Percentiles rank a stretch among this genome's conserved stretches.
These are phyloP conservation scores for Lachnellula occidentalis DNA, from an alignment of 2,329 filamentous ascomycete genomes.

Conservation along the genomic window DNA sequence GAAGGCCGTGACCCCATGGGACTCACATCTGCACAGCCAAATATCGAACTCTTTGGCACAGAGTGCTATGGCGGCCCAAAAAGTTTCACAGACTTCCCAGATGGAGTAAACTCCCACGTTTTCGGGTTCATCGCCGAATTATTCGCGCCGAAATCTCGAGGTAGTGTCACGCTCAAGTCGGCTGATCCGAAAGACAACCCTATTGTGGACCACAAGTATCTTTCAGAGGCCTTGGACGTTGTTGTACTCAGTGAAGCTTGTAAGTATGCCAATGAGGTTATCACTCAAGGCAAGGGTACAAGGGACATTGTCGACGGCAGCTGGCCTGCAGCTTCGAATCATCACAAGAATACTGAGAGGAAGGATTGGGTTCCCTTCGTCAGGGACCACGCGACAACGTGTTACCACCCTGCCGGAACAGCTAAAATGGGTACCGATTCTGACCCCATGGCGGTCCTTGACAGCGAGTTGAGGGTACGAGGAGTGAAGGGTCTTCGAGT, in stretches of 20 bases:
- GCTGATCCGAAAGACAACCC: constrained; percentile 46
- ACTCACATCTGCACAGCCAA: constrained; percentile 49
- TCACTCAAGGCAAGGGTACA: constrained; percentile 51
- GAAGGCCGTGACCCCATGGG: constrained; percentile 59
- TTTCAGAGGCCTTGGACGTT: constrained; percentile 52
- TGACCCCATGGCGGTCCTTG: constrained; percentile 37
- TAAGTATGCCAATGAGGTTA: constrained; percentile 53
- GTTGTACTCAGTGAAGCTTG: constrained; percentile 55
- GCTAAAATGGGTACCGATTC: constrained; percentile 48
- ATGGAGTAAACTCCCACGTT: constrained; percentile 44
- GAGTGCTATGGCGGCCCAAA: constrained; percentile 58
- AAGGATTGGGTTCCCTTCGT: constrained; percentile 55
- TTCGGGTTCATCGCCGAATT: constrained; percentile 55
- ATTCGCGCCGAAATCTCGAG: constrained; percentile 52
- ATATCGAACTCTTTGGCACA: constrained; percentile 58
- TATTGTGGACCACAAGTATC: constrained; percentile 52
- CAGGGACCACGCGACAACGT: constrained; percentile 54
- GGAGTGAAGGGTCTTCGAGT: constrained; percentile 25
- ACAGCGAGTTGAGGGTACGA: constrained; percentile 20
- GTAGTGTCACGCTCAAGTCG: constrained; percentile 46
- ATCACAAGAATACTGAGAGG: constrained; percentile 47
- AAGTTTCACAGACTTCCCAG: constrained; percentile 48
- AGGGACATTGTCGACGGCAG: constrained; percentile 54
- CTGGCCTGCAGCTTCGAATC: constrained; percentile 48
- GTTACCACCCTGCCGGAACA: constrained; percentile 55